Percentiles rank a stretch among this genome's conserved stretches.
Evolutionary conservation across 768 basidiomycete genomes (phyloP).

Genomic region (Coprinellus micaceus): DNA sequence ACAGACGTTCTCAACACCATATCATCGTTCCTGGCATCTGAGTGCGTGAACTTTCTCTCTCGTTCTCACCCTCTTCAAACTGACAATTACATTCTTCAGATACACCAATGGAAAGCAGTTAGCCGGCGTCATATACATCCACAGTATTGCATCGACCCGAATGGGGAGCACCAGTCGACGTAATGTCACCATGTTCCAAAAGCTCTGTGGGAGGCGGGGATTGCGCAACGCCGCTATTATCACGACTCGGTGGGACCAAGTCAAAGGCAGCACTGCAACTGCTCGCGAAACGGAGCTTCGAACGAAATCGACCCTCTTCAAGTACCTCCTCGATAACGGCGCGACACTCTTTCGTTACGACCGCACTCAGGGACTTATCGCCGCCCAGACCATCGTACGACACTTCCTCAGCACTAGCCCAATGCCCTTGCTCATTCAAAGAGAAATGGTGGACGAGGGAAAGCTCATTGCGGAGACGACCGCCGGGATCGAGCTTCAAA

Average conservation of each 20-base stretch:
- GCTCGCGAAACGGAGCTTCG: slow-evolving; percentile 6
- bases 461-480: slow-evolving; percentile 9
- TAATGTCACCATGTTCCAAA: slow-evolving; percentile 10
- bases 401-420: slow-evolving; percentile 1
- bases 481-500: slow-evolving; percentile 10
- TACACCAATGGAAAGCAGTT: slow-evolving; percentile 8
- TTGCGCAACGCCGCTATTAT: slow-evolving; percentile 9
- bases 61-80: background rate
- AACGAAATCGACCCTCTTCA: slow-evolving; percentile 3
- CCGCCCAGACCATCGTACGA: slow-evolving; percentile 11
- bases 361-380: background rate
- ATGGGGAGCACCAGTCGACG: slow-evolving; percentile 1
- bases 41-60: slow-evolving; percentile 5
- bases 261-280: slow-evolving; percentile 2
- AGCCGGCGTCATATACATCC: slow-evolving; percentile 10
- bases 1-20: slow-evolving; percentile 12
- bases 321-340: slow-evolving; percentile 5
- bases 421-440: slow-evolving; percentile 9
- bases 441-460: slow-evolving; percentile 15
- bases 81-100: background rate
- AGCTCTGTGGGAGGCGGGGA: slow-evolving; percentile 7
- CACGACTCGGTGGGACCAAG: slow-evolving; percentile 12
- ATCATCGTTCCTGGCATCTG: slow-evolving; percentile 10
- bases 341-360: slow-evolving; percentile 9
- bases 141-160: slow-evolving; percentile 12